Percentiles rank a stretch among this genome's conserved stretches.
Conservation (phyloP, 164 flowering plant species). For the Umbilicus rupestris region DNA sequence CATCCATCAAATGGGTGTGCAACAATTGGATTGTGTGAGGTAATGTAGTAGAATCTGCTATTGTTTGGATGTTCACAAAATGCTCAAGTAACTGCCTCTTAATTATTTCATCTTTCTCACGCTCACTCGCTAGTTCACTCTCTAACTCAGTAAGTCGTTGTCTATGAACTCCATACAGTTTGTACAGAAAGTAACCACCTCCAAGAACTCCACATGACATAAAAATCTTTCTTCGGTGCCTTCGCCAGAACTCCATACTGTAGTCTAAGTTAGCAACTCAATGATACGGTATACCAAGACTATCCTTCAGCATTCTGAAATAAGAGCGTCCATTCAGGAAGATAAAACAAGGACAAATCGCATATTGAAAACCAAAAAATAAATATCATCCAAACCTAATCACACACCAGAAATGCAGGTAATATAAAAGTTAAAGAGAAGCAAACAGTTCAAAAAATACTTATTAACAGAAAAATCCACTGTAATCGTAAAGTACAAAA, state of each 20-base stretch:
- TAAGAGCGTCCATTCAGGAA: neutral
- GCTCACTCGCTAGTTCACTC: conserved; percentile 39
- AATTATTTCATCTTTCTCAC: conserved; percentile 53
- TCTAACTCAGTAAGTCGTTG: conserved; percentile 39
- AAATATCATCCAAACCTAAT: too few relatives aligned
- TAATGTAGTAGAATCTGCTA: conserved; percentile 72
- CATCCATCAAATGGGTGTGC: conserved; percentile 49
- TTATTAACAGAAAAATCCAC: too few relatives aligned
- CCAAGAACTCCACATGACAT: conserved; percentile 63
- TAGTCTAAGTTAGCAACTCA: neutral
- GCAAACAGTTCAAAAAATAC: too few relatives aligned
- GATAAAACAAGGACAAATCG: too few relatives aligned
- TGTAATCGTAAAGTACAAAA: too few relatives aligned
- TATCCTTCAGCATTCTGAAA: neutral
- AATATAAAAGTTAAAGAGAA: too few relatives aligned
- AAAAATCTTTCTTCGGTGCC: conserved; percentile 64
- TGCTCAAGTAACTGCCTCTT: conserved; percentile 83
- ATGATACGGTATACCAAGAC: neutral
- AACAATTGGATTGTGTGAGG: conserved; percentile 66
- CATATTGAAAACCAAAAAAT: too few relatives aligned
- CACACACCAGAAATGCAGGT: too few relatives aligned
- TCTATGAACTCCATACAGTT: conserved; percentile 45
- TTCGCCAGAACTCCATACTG: conserved; percentile 72
- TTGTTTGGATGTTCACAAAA: conserved; percentile 68
- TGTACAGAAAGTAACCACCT: conserved; percentile 72